These are phyloP conservation scores for Xylariaceae sp. DNA, from an alignment of 2,329 filamentous ascomycete species.

Conservation along the genomic window DNA sequence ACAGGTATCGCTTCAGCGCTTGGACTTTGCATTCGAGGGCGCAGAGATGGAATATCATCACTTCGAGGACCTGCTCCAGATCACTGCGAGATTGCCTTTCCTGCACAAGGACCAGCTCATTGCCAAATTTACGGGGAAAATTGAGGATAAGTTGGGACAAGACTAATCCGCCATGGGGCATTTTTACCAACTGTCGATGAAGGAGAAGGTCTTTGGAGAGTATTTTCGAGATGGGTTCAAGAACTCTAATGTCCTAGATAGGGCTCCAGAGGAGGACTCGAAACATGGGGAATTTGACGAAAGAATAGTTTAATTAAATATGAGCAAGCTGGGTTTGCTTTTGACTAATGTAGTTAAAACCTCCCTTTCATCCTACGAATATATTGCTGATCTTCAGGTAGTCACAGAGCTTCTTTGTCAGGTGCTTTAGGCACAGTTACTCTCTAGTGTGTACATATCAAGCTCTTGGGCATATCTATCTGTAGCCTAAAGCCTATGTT, in stretches of 20 bases:
- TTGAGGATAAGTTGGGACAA: conserved; percentile 10
- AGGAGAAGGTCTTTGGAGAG: not conserved
- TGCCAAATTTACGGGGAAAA: conserved; percentile 1
- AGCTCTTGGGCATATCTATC: too few relatives aligned
- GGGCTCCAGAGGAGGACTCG: too few relatives aligned
- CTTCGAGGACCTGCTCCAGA: conserved; percentile 10
- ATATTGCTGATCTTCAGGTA: too few relatives aligned
- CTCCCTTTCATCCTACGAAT: too few relatives aligned
- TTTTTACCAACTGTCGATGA: conserved; percentile 2
- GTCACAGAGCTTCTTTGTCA: too few relatives aligned
- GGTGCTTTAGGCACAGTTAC: too few relatives aligned
- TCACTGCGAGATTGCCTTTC: not conserved
- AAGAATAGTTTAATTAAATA: too few relatives aligned
- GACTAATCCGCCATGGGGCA: not conserved
- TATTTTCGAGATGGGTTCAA: not conserved
- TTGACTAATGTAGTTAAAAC: too few relatives aligned
- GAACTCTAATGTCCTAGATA: conserved; percentile 1
- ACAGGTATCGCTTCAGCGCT: not conserved
- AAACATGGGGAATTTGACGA: too few relatives aligned
- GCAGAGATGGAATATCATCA: not conserved
- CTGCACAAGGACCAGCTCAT: conserved; percentile 4
- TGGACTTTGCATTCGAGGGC: conserved; percentile 1
- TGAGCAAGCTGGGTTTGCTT: too few relatives aligned
- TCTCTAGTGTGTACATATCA: too few relatives aligned
- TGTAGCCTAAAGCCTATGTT: too few relatives aligned